Conservation (phyloP, 2,329 filamentous ascomycete genomes). For the Fusarium oxysporum region DNA sequence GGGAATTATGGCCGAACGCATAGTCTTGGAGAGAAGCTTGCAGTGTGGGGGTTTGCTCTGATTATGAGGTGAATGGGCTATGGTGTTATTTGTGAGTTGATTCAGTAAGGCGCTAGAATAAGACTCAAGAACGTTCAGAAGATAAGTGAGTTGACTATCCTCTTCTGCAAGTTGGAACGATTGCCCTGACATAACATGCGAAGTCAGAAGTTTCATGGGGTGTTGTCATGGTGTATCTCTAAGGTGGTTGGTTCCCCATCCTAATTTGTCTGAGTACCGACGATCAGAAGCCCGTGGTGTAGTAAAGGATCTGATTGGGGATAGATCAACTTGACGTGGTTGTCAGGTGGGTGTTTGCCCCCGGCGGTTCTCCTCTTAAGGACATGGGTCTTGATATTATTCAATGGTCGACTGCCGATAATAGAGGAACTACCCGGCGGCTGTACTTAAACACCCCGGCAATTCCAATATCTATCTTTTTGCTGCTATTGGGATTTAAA, state of each 20-base stretch:
- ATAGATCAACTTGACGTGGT: slow-evolving; percentile 8
- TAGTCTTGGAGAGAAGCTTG: slow-evolving; percentile 24
- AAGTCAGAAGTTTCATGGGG: not conserved
- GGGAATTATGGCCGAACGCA: slow-evolving; percentile 38
- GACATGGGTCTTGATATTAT: slow-evolving; percentile 14
- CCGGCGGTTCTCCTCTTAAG: slow-evolving; percentile 13
- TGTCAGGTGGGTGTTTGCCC: slow-evolving; percentile 14
- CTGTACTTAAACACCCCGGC: not conserved
- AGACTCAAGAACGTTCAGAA: not conserved
- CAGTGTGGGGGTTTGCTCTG: slow-evolving; percentile 22
- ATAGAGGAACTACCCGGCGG: not conserved
- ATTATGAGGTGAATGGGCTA: slow-evolving; percentile 6
- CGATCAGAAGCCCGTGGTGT: slow-evolving; percentile 5
- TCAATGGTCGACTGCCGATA: slow-evolving; percentile 3
- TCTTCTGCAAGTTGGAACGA: not conserved
- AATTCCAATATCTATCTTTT: not conserved
- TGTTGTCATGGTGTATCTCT: not conserved
- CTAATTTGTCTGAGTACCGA: not conserved
- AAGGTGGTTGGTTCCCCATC: not conserved
- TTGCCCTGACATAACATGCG: not conserved
- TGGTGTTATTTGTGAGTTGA: not conserved
- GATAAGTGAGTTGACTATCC: not conserved
- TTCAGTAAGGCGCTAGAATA: not conserved
- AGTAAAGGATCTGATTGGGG: slow-evolving; percentile 12
- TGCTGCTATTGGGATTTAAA: not conserved